phyloP scores from a whole-genome alignment of 257 asterid species.

The Euphrasia confusa region DNA sequence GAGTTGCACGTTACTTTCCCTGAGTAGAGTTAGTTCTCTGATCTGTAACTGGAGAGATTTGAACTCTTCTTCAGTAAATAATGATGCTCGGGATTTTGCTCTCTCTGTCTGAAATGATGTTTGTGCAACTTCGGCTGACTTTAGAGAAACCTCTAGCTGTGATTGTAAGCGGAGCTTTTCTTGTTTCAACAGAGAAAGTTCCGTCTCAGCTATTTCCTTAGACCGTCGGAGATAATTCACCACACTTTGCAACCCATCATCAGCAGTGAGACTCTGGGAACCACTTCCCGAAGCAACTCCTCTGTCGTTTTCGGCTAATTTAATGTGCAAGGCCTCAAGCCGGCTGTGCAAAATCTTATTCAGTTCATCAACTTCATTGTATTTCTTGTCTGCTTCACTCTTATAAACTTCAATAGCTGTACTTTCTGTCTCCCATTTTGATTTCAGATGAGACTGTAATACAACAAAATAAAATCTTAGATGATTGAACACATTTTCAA shows the following conservation, averaged over 20 bases:
- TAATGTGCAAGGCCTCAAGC: conserved; percentile 85
- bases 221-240: conserved; percentile 86
- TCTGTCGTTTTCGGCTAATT: conserved; percentile 74
- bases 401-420: conserved; percentile 60
- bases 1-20: conserved; percentile 90
- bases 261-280: conserved; percentile 40
- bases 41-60: conserved; percentile 76
- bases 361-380: conserved; percentile 69
- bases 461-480: conserved; percentile 12
- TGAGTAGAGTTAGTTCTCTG: conserved; percentile 79
- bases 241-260: conserved; percentile 72
- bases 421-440: conserved; percentile 73
- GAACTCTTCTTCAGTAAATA: conserved; percentile 72
- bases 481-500: not conserved
- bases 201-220: conserved; percentile 90
- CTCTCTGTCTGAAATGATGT: conserved; percentile 58
- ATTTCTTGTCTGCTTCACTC: conserved; percentile 70
- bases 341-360: conserved; percentile 78
- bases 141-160: conserved; percentile 73
- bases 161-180: conserved; percentile 82
- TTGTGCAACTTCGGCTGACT: conserved; percentile 76
- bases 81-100: conserved; percentile 48
- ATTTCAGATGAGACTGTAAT: conserved; percentile 63
- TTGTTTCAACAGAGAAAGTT: conserved; percentile 78
- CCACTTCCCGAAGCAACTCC: conserved; percentile 57